Conservation (phyloP, 371 early-diverging fungal species). For the Mucor mucedo region DNA sequence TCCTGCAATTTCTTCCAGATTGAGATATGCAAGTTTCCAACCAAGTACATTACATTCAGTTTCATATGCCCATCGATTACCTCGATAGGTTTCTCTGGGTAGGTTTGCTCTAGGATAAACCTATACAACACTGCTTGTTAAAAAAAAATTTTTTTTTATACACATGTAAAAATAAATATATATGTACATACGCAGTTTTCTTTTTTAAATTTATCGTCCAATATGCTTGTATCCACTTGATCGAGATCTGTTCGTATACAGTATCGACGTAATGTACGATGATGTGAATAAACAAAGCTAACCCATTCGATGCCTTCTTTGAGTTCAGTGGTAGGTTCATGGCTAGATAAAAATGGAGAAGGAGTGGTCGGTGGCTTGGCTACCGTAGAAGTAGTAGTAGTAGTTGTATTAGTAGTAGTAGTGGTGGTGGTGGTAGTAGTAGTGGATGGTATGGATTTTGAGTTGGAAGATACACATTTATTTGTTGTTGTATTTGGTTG, state of each 20-base stretch:
- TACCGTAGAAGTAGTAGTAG: not conserved
- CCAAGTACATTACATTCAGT: slow-evolving; percentile 40
- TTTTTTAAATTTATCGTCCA: slow-evolving; percentile 40
- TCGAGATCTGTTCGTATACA: slow-evolving; percentile 81
- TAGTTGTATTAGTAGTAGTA: too few species aligned
- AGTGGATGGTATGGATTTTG: slow-evolving; percentile 5
- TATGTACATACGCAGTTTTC: slow-evolving; percentile 36
- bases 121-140: slow-evolving; percentile 10
- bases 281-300: slow-evolving; percentile 64
- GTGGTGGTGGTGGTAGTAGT: not conserved
- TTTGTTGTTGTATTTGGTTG: slow-evolving; percentile 3
- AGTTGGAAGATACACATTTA: not conserved
- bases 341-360: slow-evolving; percentile 24
- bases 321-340: slow-evolving; percentile 43
- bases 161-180: too few species aligned
- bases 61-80: slow-evolving; percentile 67
- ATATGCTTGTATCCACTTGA: slow-evolving; percentile 42
- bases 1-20: slow-evolving; percentile 77
- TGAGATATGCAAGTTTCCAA: slow-evolving; percentile 65
- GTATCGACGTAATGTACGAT: slow-evolving; percentile 63
- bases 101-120: slow-evolving; percentile 72
- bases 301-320: slow-evolving; percentile 66
- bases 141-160: too few species aligned
- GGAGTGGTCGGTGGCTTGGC: slow-evolving; percentile 30
- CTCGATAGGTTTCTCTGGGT: slow-evolving; percentile 69